Conservation (phyloP, 805 yeast species). For the Candida stauntonica region DNA sequence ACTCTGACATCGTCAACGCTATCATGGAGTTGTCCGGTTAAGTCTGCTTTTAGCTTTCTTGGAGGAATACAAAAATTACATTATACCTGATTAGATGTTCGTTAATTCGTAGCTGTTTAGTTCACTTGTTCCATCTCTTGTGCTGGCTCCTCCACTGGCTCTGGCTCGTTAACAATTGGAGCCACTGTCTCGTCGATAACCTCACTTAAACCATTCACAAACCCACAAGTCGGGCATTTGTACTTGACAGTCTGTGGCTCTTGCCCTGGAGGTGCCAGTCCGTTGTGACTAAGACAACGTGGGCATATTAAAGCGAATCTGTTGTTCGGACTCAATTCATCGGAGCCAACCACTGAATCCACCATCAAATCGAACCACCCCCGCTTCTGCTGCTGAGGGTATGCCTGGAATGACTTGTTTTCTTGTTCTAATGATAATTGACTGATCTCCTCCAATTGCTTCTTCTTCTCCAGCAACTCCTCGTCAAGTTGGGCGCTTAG, state of each 20-base stretch:
- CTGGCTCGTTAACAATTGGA: too few relatives aligned
- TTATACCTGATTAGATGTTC: not conserved
- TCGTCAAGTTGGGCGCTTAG: slow-evolving; percentile 39
- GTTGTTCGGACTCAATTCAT: slow-evolving; percentile 54
- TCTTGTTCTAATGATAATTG: slow-evolving; percentile 29
- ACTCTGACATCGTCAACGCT: slow-evolving; percentile 94
- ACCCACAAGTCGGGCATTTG: slow-evolving; percentile 63
- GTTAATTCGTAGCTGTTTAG: not conserved
- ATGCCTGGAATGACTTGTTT: slow-evolving; percentile 3
- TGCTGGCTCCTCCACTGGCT: not conserved
- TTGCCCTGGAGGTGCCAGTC: slow-evolving; percentile 72
- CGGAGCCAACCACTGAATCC: slow-evolving; percentile 51
- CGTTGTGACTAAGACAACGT: slow-evolving; percentile 68
- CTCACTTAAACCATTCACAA: slow-evolving; percentile 30
- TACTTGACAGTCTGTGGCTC: slow-evolving; percentile 48
- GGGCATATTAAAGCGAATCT: slow-evolving; percentile 71
- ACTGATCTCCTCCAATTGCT: slow-evolving; percentile 33
- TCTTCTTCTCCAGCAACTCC: slow-evolving; percentile 37
- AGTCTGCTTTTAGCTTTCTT: not conserved
- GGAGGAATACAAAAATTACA: not conserved
- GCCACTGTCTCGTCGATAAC: too few relatives aligned
- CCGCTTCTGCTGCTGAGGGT: slow-evolving; percentile 1
- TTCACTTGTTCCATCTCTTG: not conserved
- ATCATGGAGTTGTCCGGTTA: slow-evolving; percentile 68
- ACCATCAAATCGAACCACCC: slow-evolving; percentile 34